phyloP scores from a whole-genome alignment of 306 rosid species.

The Sophora flavescens region DNA sequence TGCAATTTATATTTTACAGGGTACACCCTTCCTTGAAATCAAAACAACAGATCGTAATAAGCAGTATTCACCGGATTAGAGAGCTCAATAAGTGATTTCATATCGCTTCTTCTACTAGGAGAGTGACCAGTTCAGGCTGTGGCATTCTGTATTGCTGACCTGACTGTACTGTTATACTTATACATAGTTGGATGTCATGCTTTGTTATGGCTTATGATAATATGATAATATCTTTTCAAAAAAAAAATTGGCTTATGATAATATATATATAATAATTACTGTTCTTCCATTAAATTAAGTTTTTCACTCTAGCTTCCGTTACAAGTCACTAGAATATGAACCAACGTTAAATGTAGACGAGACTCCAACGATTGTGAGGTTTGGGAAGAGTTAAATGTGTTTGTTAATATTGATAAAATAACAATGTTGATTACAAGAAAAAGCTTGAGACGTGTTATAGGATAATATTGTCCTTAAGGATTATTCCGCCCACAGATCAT shows the following conservation, averaged over 20 bases:
- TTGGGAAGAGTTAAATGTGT: too few species aligned
- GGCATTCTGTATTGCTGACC: conserved; percentile 26
- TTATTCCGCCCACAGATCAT: too few species aligned
- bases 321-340: neutral
- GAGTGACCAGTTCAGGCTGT: conserved; percentile 22
- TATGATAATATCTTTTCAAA: conserved; percentile 25
- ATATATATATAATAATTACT: too few species aligned
- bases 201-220: neutral
- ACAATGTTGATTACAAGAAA: too few species aligned
- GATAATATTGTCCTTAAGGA: too few species aligned
- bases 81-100: conserved; percentile 47
- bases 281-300: neutral
- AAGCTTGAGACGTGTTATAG: too few species aligned
- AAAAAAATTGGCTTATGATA: too few species aligned
- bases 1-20: conserved; percentile 37
- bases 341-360: too few species aligned
- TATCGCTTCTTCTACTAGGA: conserved; percentile 20
- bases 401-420: too few species aligned
- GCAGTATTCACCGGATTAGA: conserved; percentile 34
- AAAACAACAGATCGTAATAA: neutral
- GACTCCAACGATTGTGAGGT: too few species aligned
- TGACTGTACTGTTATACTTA: conserved; percentile 13
- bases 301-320: conserved; percentile 4
- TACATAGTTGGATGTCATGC: conserved; percentile 8
- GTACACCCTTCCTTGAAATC: conserved; percentile 55